Evolutionary conservation across 2,329 filamentous ascomycete species (phyloP), one percentile per base, ranked within the genome.

Genomic region (Sphaerulina musiva): DNA sequence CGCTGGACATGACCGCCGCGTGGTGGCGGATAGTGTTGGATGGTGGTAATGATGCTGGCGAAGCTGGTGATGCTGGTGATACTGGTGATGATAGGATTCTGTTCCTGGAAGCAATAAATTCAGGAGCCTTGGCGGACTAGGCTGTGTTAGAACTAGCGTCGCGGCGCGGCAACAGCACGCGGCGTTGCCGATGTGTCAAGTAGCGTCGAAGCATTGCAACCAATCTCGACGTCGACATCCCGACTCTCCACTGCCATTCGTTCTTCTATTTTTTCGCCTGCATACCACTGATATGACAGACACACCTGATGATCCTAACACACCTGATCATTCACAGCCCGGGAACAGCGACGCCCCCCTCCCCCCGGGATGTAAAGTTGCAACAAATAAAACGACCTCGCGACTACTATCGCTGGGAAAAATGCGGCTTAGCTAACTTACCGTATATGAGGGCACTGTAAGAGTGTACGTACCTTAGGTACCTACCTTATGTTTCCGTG

Each of bases 161-260:
- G 26, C 47, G 47, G 29, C 26, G 4, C 41, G 17, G 41, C 12
- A 36, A 17, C 12, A 9, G 20, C 42, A 26, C 17, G 40, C 40
- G 40, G 5, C 36, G 20, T 20, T 41, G 40, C 40, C 14, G 14
- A 14, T n/a, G 11, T n/a, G 34, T n/a, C 10, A 17, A n/a, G 39
- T 29, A 29, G 26, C 26, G 26, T 29, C 5, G 26, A 7, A 29
- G 26, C 26, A 29, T 29, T 29, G 26, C 38, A 12, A 49, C 47
- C 47, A 49, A 49, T 49, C 7, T 14, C 8, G 8, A 17, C 26
- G 11, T 42, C 26, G 6, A 49, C 26, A 49, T n/a, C 38, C 6
- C n/a, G 14, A 42, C 47, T 49, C 26, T 12, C 39, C 8, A 42
- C 47, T 41, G 43, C 38, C 10, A 43, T 49, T 49, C 47, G 47